These are phyloP conservation scores for Calycina marina DNA, from an alignment of 2,329 filamentous ascomycete species.

Conservation along the genomic window DNA sequence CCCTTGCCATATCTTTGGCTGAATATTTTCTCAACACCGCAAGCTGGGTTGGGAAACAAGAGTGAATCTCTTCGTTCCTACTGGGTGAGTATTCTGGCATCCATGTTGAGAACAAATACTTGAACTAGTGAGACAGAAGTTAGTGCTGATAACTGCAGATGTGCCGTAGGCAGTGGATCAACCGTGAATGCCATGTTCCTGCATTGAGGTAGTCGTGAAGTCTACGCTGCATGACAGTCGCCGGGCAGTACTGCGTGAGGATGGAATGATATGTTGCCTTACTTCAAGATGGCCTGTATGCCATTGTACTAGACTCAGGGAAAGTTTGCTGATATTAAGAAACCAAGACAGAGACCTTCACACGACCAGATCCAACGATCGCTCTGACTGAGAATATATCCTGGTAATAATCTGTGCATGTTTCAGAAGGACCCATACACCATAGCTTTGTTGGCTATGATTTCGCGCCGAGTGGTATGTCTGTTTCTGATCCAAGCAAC, in stretches of 20 bases:
- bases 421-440: constrained; percentile 24
- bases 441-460: constrained; percentile 26
- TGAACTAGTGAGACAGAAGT: too few species aligned
- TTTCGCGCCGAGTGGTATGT: constrained; percentile 20
- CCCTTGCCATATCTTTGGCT: not conserved
- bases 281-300: constrained; percentile 25
- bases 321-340: too few species aligned
- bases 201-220: constrained; percentile 11
- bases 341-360: constrained; percentile 26
- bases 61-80: not conserved
- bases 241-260: constrained; percentile 25
- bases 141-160: too few species aligned
- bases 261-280: constrained; percentile 26
- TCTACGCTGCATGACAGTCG: constrained; percentile 26
- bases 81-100: not conserved
- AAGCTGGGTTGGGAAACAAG: not conserved
- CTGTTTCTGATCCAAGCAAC: constrained; percentile 11
- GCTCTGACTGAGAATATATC: constrained; percentile 16
- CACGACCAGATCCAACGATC: constrained; percentile 10
- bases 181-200: constrained; percentile 9
- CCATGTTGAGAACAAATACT: too few species aligned
- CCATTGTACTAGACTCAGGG: too few species aligned
- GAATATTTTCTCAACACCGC: not conserved
- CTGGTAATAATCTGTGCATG: constrained; percentile 21
- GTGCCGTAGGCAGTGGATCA: not conserved